Conservation (phyloP, 768 basidiomycete genomes). For the Pleurotus salmoneostramineus region DNA sequence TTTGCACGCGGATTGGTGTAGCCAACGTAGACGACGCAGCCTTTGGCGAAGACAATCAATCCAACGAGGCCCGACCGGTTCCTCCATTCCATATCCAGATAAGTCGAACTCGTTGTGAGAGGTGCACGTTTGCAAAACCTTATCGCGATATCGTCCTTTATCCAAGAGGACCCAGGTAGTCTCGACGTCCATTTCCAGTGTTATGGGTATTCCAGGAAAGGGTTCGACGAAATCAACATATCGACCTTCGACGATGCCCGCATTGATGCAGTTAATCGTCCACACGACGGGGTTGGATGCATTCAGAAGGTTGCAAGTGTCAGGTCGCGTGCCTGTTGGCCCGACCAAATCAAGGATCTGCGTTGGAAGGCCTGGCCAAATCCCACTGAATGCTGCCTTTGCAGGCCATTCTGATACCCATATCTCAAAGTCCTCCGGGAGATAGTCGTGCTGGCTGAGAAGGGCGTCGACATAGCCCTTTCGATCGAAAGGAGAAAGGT, state of each 20-base stretch:
- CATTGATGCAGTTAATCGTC: neutral
- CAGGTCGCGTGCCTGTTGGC: neutral
- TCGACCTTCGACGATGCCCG: neutral
- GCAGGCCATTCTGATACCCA: constrained; percentile 23
- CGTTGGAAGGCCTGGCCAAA: constrained; percentile 17
- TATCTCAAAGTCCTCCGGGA: constrained; percentile 18
- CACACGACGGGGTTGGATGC: neutral
- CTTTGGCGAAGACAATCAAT: no score
- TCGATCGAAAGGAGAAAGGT: constrained; percentile 5
- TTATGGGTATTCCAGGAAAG: neutral
- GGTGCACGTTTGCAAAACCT: neutral
- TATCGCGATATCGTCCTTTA: neutral
- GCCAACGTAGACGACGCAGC: no score
- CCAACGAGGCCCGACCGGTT: no score
- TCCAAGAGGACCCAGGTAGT: neutral
- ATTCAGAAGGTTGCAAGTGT: neutral
- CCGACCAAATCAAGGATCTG: neutral
- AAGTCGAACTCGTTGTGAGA: no score
- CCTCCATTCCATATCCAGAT: no score
- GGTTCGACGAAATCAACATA: neutral
- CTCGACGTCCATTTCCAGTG: neutral
- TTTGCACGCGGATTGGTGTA: no score
- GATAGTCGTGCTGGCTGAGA: constrained; percentile 6
- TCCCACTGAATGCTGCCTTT: constrained; percentile 12
- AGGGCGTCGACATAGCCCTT: constrained; percentile 10